Percentiles rank a stretch among this genome's conserved stretches.
Conservation (phyloP, 257 asterid genomes). For the Penstemon newberryi region DNA sequence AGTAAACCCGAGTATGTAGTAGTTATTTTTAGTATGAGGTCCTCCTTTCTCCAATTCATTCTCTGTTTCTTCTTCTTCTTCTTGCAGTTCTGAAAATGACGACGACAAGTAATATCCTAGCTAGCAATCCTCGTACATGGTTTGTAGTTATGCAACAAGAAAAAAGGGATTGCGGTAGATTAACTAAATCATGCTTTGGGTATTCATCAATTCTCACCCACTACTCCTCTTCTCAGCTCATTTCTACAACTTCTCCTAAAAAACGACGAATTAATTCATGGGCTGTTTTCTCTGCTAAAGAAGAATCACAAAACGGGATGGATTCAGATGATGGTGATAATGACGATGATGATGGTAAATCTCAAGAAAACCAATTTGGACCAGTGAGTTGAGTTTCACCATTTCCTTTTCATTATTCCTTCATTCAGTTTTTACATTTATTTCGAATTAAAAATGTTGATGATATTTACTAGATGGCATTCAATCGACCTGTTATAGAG, state of each 20-base stretch:
- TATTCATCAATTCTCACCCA: conserved; percentile 36
- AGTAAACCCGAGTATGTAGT: background rate
- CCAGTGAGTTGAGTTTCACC: conserved; percentile 48
- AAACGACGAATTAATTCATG: conserved; percentile 24
- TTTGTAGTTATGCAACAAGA: conserved; percentile 35
- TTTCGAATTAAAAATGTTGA: background rate
- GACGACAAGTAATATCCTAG: conserved; percentile 43
- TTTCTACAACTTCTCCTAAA: conserved; percentile 16
- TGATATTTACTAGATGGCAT: too few species aligned
- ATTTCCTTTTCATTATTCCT: background rate
- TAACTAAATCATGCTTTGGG: conserved; percentile 28
- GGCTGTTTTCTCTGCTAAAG: conserved; percentile 51
- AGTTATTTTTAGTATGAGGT: conserved; percentile 31
- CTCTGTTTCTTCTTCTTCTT: background rate
- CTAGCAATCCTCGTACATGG: conserved; percentile 44
- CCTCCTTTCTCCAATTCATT: conserved; percentile 31
- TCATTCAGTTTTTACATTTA: background rate
- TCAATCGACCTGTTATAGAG: too few species aligned
- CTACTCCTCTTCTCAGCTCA: conserved; percentile 10
- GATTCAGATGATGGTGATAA: conserved; percentile 38
- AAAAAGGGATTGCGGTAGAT: conserved; percentile 38
- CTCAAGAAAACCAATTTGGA: conserved; percentile 40
- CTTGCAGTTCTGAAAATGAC: conserved; percentile 39
- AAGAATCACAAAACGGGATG: conserved; percentile 33
- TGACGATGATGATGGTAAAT: conserved; percentile 42